Conservation (phyloP, 2,329 filamentous ascomycete species). For the Diaporthe destruens region DNA sequence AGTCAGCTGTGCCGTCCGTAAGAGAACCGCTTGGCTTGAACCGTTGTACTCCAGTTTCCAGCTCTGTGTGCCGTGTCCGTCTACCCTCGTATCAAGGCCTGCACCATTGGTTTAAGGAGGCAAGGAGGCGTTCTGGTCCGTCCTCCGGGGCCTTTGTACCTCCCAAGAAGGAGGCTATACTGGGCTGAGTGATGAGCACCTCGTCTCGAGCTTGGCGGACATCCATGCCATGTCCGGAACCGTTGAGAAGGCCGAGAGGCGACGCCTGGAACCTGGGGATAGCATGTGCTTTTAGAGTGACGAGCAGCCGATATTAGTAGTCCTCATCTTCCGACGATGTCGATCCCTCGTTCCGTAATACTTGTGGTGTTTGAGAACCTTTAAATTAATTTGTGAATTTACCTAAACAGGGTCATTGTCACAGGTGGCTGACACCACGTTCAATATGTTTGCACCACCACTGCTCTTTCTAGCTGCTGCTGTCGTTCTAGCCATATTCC, state of each 20-base stretch:
- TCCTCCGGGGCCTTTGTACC: neutral
- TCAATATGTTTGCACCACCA: conserved; percentile 2
- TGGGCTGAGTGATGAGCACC: neutral
- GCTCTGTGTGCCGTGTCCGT: neutral
- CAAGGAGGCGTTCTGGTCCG: neutral
- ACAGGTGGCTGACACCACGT: neutral
- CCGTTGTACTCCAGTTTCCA: neutral
- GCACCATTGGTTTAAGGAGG: neutral
- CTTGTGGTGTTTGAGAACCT: neutral
- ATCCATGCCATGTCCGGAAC: conserved; percentile 15
- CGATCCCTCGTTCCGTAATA: neutral
- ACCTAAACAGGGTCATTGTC: neutral
- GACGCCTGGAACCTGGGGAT: neutral
- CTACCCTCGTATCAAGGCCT: neutral
- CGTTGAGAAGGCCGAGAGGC: neutral
- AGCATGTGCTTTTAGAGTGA: neutral
- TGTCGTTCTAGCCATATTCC: neutral
- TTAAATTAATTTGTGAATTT: neutral
- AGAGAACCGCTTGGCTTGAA: neutral
- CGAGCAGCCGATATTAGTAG: conserved; percentile 11
- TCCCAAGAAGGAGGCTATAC: neutral
- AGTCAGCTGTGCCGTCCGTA: neutral
- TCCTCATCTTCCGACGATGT: neutral
- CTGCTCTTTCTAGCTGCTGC: neutral
- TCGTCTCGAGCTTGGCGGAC: conserved; percentile 17